Evolutionary conservation across 441 rosid species (phyloP).

Genomic region (Gossypium trilobum): DNA sequence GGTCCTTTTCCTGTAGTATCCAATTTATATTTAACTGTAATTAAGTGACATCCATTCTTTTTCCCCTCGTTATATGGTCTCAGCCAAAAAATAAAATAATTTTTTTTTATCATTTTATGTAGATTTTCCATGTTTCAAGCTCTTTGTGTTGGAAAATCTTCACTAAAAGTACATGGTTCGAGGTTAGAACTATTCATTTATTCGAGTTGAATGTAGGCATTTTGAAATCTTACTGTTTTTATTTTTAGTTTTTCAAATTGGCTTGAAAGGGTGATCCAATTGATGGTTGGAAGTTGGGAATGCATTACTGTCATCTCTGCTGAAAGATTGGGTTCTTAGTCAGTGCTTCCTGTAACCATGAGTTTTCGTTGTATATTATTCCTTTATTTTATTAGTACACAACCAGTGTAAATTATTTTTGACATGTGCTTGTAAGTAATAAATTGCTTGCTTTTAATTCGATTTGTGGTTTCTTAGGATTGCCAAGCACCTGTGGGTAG

Average conservation of each 20-base stretch:
- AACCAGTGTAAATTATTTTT: background rate
- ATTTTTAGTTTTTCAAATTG: background rate
- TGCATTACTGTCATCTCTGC: background rate
- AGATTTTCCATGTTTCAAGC: conserved; percentile 7
- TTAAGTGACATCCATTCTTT: conserved; percentile 1
- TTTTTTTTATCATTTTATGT: background rate
- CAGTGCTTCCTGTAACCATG: background rate
- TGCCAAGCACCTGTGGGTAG: background rate
- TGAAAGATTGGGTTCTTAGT: background rate
- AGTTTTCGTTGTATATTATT: background rate
- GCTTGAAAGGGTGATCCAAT: background rate
- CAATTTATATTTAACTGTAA: conserved; percentile 3
- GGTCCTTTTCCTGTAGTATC: background rate
- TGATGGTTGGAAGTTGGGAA: background rate
- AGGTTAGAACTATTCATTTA: background rate
- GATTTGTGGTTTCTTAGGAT: background rate
- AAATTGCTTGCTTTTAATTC: background rate
- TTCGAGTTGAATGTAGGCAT: background rate
- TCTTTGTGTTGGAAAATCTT: background rate
- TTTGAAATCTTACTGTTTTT: background rate
- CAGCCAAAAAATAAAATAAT: background rate
- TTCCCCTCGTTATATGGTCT: background rate
- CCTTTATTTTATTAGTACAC: background rate
- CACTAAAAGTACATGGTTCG: background rate
- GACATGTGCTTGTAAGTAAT: background rate